Percentiles rank a stretch among this genome's conserved stretches.
phyloP scores from a whole-genome alignment of 2,329 filamentous ascomycete genomes.

The Lomentospora prolificans region DNA sequence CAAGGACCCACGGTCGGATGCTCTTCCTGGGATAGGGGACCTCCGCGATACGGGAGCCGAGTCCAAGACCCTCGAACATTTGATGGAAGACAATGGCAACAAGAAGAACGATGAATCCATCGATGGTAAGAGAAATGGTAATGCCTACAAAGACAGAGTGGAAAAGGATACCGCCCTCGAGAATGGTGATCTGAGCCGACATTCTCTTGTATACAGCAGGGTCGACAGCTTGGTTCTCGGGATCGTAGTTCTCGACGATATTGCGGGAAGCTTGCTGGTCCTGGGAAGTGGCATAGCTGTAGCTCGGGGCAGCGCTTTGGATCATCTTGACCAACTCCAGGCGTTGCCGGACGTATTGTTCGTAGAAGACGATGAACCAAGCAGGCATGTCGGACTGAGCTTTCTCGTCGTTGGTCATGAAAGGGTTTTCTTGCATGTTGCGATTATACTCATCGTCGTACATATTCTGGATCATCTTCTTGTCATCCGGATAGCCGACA shows the following conservation, averaged over 20 bases:
- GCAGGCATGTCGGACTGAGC: slow-evolving; percentile 40
- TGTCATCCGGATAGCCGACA: slow-evolving; percentile 28
- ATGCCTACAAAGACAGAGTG: slow-evolving; percentile 70
- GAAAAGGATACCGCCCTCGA: slow-evolving; percentile 71
- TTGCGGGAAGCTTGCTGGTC: slow-evolving; percentile 14
- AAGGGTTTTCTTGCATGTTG: slow-evolving; percentile 14
- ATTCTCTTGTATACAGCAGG: slow-evolving; percentile 46
- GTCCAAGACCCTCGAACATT: slow-evolving; percentile 58
- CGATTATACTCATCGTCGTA: slow-evolving; percentile 25
- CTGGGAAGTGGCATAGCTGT: not conserved
- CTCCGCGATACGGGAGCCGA: slow-evolving; percentile 61
- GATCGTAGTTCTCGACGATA: slow-evolving; percentile 22
- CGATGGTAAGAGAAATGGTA: slow-evolving; percentile 59
- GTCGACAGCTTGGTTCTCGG: slow-evolving; percentile 33
- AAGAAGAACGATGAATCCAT: slow-evolving; percentile 56
- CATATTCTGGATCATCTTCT: slow-evolving; percentile 28
- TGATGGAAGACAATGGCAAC: slow-evolving; percentile 65
- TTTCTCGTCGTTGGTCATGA: slow-evolving; percentile 19
- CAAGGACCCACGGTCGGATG: slow-evolving; percentile 49
- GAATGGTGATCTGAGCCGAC: slow-evolving; percentile 62
- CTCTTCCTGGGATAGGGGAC: slow-evolving; percentile 50
- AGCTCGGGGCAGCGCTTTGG: slow-evolving; percentile 18
- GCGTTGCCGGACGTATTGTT: slow-evolving; percentile 51
- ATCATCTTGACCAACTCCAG: slow-evolving; percentile 49
- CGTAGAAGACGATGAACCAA: slow-evolving; percentile 54